Base-by-base conservation (phyloP, 441 rosid genomes). In the Bocquillonia castaneifolia region DNA sequence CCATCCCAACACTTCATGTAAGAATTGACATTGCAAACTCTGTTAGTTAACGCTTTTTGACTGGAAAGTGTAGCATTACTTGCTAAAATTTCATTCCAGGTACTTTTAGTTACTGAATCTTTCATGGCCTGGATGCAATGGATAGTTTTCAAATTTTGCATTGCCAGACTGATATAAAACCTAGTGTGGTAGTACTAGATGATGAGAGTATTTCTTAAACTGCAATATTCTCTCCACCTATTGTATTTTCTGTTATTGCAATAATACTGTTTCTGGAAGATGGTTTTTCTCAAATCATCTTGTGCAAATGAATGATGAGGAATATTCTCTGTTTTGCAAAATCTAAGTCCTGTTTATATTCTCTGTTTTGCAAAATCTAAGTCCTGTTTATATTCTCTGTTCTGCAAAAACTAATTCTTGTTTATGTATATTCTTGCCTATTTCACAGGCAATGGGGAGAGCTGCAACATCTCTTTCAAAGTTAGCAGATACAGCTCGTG, bases 401-500 rank as follows among this genome's bases (percentile, higher is more conserved):
- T 44, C 31, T 17, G 15, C 14, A 40, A 47, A 65, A 51, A 47
- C 12, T 14, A 29, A 47, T 63, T 25, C n/a, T n/a, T 51, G 32
- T 58, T 57, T 66, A 15, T 66, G 37, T 76, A 32, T 64, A 44
- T 72, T 34, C 25, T 56, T 5, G 18, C 51, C 23, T 67, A 53
- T 60, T 66, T 34, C 75, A 42, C 51, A 92, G 98, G 89, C 98
- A 39, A 81, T 92, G 86, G 82, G 87, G 15, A 88, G 86, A 83
- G 97, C 96, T 45, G 99, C 98, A 63, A 81, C 75, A 72, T 88
- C 99, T 65, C 89, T 92, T 58, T 76, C 98, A 17, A 92, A 88
- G 82, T 78, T 94, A 65, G 98, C 98, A 5, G 97, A 90, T 75
- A 80, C 88, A 25, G 96, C 98, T 61, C 86, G 93, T 25, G 89